Evolutionary conservation across 495 filamentous ascomycete genomes (phyloP).

Genomic region (Aspergillus leporis): DNA sequence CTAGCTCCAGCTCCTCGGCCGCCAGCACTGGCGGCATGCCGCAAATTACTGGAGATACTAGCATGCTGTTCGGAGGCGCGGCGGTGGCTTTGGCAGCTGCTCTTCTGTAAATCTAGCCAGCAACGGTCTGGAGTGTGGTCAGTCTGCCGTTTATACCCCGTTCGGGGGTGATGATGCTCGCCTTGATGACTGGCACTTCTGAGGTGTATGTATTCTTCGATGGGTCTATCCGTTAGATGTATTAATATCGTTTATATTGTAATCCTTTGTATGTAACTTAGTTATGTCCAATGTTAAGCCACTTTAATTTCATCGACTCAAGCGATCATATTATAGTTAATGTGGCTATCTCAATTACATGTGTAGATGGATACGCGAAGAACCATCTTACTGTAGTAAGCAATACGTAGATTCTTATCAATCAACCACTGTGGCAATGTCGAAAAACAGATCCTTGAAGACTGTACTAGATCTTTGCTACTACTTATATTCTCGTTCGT

Average conservation of each 20-base stretch:
- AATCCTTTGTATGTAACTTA: background rate
- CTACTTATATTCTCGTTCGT: too few species aligned
- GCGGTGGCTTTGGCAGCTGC: slow-evolving; percentile 21
- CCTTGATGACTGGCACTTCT: too few species aligned
- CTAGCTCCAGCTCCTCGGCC: slow-evolving; percentile 1
- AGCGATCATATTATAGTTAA: too few species aligned
- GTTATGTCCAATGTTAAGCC: background rate
- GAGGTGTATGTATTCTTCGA: background rate
- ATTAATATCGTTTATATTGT: background rate
- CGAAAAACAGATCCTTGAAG: too few species aligned
- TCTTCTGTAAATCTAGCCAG: background rate
- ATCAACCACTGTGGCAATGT: too few species aligned
- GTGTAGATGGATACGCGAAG: too few species aligned
- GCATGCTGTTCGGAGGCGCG: slow-evolving; percentile 20
- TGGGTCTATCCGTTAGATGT: background rate
- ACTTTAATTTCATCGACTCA: background rate
- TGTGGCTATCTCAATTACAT: too few species aligned
- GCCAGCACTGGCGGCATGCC: slow-evolving; percentile 22
- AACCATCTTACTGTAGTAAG: too few species aligned
- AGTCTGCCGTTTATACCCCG: too few species aligned
- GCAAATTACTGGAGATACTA: slow-evolving; percentile 13
- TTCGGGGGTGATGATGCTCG: too few species aligned
- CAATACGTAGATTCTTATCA: too few species aligned
- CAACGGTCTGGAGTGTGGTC: background rate
- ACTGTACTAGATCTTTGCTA: too few species aligned